A percentile compares a stretch with the other conserved stretches of the same genome.
Conservation (phyloP, 176 grass and related monocot genomes). For the Carex cristatella region DNA sequence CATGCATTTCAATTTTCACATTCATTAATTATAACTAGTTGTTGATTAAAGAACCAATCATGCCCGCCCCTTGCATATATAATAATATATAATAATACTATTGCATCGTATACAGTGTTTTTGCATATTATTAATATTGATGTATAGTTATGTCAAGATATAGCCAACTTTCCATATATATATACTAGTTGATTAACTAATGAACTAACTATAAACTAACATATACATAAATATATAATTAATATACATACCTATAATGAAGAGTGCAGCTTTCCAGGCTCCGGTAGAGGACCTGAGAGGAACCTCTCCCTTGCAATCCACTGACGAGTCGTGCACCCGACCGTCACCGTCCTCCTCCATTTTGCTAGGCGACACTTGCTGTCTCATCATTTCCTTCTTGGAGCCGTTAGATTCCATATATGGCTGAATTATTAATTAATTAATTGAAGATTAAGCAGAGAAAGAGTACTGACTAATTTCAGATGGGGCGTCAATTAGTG, state of each 20-base stretch:
- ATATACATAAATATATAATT: too few relatives aligned
- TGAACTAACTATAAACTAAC: too few relatives aligned
- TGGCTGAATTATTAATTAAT: neutral
- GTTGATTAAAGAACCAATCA: neutral
- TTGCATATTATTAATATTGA: too few relatives aligned
- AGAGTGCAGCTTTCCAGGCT: constrained; percentile 58
- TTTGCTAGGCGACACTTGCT: neutral
- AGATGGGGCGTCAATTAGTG: too few relatives aligned
- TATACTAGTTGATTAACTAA: too few relatives aligned
- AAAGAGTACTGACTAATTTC: too few relatives aligned
- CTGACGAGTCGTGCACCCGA: constrained; percentile 60
- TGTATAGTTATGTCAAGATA: too few relatives aligned
- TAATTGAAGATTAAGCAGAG: too few relatives aligned
- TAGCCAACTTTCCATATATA: too few relatives aligned
- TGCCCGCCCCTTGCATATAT: neutral
- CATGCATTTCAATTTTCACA: neutral
- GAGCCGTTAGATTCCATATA: neutral
- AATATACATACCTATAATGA: constrained; percentile 54
- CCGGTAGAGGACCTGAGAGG: constrained; percentile 53
- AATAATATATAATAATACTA: too few relatives aligned
- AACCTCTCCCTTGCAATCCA: constrained; percentile 50
- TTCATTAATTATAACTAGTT: neutral
- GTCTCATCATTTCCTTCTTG: constrained; percentile 10
- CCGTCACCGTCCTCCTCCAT: neutral
- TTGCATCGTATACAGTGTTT: too few relatives aligned